Conservation (phyloP, 2,329 filamentous ascomycete species). For the Aspergillus puulaauensis region DNA sequence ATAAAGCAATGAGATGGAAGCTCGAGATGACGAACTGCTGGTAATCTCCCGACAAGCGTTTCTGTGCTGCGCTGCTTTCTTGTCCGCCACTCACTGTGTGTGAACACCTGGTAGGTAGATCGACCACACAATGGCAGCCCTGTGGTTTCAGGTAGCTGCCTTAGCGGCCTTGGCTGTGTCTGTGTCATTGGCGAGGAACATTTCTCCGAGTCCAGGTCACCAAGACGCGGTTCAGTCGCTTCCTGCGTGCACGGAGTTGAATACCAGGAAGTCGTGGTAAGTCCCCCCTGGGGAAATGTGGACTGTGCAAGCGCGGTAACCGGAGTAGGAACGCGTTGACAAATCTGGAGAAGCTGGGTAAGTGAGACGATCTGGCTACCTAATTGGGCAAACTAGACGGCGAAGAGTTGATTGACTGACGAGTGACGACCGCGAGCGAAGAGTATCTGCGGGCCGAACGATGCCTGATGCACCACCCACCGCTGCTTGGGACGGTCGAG, state of each 20-base stretch:
- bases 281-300: background rate
- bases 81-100: no score
- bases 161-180: background rate
- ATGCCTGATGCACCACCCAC: slow-evolving; percentile 9
- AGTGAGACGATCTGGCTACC: background rate
- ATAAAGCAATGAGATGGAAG: background rate
- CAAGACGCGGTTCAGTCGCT: no score
- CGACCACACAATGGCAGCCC: background rate
- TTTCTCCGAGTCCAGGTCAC: background rate
- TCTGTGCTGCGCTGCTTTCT: background rate
- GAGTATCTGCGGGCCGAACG: slow-evolving; percentile 5
- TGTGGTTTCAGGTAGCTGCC: background rate
- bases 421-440: background rate
- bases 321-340: background rate
- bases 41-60: background rate
- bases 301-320: background rate
- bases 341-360: background rate
- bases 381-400: no score
- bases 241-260: background rate
- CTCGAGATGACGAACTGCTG: background rate
- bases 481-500: background rate
- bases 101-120: background rate
- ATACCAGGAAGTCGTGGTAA: slow-evolving; percentile 4
- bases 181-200: background rate
- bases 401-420: no score